These are phyloP conservation scores for Lactarius trivialis DNA, from an alignment of 768 basidiomycete genomes.

Conservation along the genomic window DNA sequence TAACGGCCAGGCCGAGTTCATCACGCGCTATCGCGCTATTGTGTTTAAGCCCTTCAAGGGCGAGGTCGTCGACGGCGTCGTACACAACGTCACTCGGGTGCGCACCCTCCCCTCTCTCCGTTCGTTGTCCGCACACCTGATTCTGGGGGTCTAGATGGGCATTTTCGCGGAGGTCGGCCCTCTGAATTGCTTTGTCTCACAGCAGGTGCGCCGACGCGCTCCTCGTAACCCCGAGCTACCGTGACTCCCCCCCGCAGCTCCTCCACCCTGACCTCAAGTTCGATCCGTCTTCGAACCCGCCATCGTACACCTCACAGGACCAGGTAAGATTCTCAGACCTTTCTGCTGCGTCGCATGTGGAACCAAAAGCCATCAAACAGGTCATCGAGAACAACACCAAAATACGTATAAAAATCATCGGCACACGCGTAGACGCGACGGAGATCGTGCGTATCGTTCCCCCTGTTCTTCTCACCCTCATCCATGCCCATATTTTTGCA, in stretches of 20 bases:
- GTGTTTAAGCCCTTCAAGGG: constrained; percentile 99
- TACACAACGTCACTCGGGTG: constrained; percentile 94
- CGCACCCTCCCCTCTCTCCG: constrained; percentile 22
- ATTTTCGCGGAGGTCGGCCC: constrained; percentile 98
- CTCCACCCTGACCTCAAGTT: constrained; percentile 93
- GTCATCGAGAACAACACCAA: constrained; percentile 91
- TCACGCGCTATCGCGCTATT: constrained; percentile 89
- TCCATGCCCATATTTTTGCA: neutral
- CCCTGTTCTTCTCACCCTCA: constrained; percentile 1
- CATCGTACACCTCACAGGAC: constrained; percentile 87
- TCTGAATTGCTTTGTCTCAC: constrained; percentile 88
- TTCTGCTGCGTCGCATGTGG: neutral
- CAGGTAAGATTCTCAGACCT: constrained; percentile 43
- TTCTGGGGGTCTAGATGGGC: constrained; percentile 67
- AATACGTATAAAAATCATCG: constrained; percentile 95
- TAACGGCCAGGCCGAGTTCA: constrained; percentile 93
- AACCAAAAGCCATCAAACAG: constrained; percentile 35
- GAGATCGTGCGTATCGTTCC: constrained; percentile 68
- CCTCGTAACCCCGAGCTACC: neutral
- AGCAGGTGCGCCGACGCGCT: constrained; percentile 59
- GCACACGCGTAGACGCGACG: constrained; percentile 94
- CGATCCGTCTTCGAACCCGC: constrained; percentile 95
- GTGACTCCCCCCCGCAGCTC: constrained; percentile 42
- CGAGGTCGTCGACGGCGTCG: constrained; percentile 95
- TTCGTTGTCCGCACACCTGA: neutral